Base-by-base conservation (phyloP, 2,329 filamentous ascomycete species). In the Beauveria pseudobassiana region DNA sequence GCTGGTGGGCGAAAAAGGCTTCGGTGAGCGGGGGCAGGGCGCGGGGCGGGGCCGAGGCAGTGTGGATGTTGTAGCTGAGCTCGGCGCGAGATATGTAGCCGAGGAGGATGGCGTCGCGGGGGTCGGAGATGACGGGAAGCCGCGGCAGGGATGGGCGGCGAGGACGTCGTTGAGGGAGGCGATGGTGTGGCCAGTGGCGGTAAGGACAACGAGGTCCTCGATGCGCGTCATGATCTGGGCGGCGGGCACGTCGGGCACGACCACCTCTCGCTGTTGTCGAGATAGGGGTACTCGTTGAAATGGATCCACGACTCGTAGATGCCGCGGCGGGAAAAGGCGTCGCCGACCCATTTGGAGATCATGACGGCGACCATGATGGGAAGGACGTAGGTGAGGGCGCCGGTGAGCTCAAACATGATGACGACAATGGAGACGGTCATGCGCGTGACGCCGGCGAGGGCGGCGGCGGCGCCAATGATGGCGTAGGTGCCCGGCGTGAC, bases 311-410 rank as follows among this genome's bases (percentile, higher is more conserved):
- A 89, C 73, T 99, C 95, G 77, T 99, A 99, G 74, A 99, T 98
- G 66, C 95, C 92, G 55, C 89, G 86, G 61, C 91, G 90, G 28
- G 91, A 92, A 73, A 99, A 93, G 55, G 92, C 93, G 74, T 99
- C 95, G 69, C 93, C 95, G 28, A 96, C 91, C 95, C 95, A 99
- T 77, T 99, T 99, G 65, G 90, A 90, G 50, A 98, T 82, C 93
- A 99, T 96, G 70, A 99, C 95, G 49, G 93, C 92, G 65, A 99
- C 90, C 95, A 99, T 99, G 74, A 98, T 99, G 60, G 95, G 95
- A 8, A 99, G 85, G 54, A 99, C 93, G 71, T 98, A 98, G 1
- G 92, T 96, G 30, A 99, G 82, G 1, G 95, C 95, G 58, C 95
- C 95, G 0, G 95, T 99, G 61, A 99, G 87, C 78, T 99, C 95